phyloP scores from a whole-genome alignment of 2,329 filamentous ascomycete genomes.

The Xylariomycetidae sp. region DNA sequence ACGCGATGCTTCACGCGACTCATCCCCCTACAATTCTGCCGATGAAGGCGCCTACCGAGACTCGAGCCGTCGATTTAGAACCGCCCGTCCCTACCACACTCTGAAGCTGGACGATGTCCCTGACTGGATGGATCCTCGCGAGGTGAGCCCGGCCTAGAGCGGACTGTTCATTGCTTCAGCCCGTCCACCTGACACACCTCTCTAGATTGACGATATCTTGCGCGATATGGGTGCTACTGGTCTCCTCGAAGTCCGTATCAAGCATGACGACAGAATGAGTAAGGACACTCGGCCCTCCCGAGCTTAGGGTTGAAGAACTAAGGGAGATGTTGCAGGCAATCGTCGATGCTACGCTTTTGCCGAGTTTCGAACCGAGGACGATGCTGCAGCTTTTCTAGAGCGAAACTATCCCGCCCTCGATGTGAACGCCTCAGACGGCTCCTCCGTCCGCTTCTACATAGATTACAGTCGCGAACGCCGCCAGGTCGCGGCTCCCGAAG shows the following conservation, averaged over 20 bases:
- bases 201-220: constrained; percentile 25
- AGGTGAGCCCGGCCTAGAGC: constrained; percentile 12
- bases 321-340: constrained; percentile 11
- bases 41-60: constrained; percentile 22
- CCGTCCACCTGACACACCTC: not conserved
- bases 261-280: constrained; percentile 25
- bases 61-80: constrained; percentile 17
- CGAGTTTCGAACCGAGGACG: constrained; percentile 33
- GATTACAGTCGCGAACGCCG: constrained; percentile 31
- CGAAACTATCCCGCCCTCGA: constrained; percentile 30
- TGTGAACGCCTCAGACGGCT: constrained; percentile 26
- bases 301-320: not conserved
- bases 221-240: constrained; percentile 23
- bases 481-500: constrained; percentile 27
- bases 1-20: constrained; percentile 16
- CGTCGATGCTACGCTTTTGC: constrained; percentile 32
- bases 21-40: constrained; percentile 21
- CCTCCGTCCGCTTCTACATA: constrained; percentile 27
- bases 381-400: constrained; percentile 34
- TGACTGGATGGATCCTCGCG: constrained; percentile 22
- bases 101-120: constrained; percentile 28
- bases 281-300: constrained; percentile 2
- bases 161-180: not conserved
- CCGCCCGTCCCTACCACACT: constrained; percentile 26
- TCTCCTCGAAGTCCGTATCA: constrained; percentile 26